A percentile compares a stretch with the other conserved stretches of the same genome.
Conservation (phyloP, 441 rosid species). For the Bruguiera hainesii region DNA sequence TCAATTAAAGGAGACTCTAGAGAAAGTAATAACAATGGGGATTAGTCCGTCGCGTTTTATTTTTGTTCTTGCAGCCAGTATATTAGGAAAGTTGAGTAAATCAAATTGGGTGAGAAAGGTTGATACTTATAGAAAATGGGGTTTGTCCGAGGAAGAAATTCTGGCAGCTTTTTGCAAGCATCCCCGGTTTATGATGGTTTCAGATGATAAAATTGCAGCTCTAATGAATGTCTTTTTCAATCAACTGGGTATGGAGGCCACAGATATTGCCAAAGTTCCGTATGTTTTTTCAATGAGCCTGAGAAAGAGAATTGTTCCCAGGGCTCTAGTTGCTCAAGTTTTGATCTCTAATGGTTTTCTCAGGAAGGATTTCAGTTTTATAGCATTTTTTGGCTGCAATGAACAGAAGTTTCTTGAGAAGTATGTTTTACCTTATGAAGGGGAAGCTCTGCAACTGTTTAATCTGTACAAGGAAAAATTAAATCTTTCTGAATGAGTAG, state of each 20-base stretch:
- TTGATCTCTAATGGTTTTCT: constrained; percentile 15
- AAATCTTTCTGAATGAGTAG: background rate
- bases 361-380: background rate
- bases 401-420: constrained; percentile 12
- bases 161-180: constrained; percentile 8
- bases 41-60: constrained; percentile 8
- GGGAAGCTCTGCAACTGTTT: constrained; percentile 20
- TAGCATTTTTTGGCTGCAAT: background rate
- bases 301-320: constrained; percentile 22
- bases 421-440: constrained; percentile 15
- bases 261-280: constrained; percentile 7
- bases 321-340: constrained; percentile 11
- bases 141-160: constrained; percentile 29
- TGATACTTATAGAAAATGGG: constrained; percentile 23
- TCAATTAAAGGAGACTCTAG: constrained; percentile 4
- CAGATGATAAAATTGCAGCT: constrained; percentile 17
- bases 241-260: constrained; percentile 14
- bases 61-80: constrained; percentile 18
- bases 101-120: constrained; percentile 26
- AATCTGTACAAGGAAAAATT: constrained; percentile 12
- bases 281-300: background rate
- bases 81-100: background rate
- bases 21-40: constrained; percentile 23
- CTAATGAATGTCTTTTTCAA: constrained; percentile 22
- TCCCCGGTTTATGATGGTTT: constrained; percentile 15